Percentiles rank a stretch among this genome's conserved stretches.
Conservation (phyloP, 2,329 filamentous ascomycete species). For the Claviceps digitariae region DNA sequence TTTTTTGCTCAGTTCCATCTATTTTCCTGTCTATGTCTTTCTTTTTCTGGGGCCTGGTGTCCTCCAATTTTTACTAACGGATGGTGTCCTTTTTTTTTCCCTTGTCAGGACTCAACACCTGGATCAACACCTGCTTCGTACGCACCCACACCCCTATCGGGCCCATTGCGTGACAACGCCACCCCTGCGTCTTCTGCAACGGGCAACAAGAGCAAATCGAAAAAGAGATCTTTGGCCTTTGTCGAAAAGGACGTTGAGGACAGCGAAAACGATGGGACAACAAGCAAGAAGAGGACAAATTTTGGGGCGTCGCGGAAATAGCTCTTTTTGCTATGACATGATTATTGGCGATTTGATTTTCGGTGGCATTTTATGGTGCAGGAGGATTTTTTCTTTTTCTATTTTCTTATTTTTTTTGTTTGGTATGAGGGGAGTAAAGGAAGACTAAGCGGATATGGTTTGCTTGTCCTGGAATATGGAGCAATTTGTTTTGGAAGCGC, state of each 20-base stretch:
- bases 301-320: conserved; percentile 42
- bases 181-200: conserved; percentile 44
- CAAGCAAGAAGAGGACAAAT: conserved; percentile 41
- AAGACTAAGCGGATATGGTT: neutral
- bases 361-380: neutral
- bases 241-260: conserved; percentile 30
- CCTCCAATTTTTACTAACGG: neutral
- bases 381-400: neutral
- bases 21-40: neutral
- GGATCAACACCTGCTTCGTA: conserved; percentile 31
- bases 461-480: neutral
- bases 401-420: neutral
- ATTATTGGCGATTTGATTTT: neutral
- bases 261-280: conserved; percentile 44
- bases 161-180: conserved; percentile 35
- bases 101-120: conserved; percentile 27
- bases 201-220: conserved; percentile 36
- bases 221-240: conserved; percentile 26
- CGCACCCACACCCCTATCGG: conserved; percentile 42
- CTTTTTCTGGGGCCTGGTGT: no score
- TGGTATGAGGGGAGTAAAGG: neutral
- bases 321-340: neutral
- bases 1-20: neutral
- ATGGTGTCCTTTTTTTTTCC: neutral
- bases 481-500: neutral